Conservation (phyloP, 495 filamentous ascomycete genomes). For the Xylaria flabelliformis region DNA sequence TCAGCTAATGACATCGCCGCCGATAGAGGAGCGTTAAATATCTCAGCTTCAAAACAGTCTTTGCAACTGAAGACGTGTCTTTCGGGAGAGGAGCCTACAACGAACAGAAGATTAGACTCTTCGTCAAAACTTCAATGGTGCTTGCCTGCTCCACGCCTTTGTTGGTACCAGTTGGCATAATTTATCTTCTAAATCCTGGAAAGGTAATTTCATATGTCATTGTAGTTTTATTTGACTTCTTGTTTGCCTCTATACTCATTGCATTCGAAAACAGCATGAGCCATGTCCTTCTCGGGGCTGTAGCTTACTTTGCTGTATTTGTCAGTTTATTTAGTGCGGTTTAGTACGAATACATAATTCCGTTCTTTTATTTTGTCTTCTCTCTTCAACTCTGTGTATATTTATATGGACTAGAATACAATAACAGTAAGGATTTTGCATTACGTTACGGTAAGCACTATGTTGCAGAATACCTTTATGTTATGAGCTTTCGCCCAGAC, state of each 20-base stretch:
- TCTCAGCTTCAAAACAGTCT: background rate
- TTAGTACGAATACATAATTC: background rate
- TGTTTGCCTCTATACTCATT: background rate
- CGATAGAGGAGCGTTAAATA: background rate
- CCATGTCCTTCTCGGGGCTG: background rate
- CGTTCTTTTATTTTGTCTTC: background rate
- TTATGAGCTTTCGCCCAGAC: background rate
- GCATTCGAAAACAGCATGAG: background rate
- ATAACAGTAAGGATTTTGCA: background rate
- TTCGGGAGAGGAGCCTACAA: background rate
- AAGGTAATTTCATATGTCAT: background rate
- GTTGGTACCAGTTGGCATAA: background rate
- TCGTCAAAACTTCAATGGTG: background rate
- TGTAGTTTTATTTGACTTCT: background rate
- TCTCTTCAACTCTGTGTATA: background rate
- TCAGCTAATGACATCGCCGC: background rate
- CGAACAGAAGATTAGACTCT: background rate
- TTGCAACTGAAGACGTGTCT: background rate
- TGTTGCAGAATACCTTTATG: background rate
- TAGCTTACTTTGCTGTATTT: constrained; percentile 7
- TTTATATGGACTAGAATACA: background rate
- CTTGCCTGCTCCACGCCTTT: background rate
- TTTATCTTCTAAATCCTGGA: background rate
- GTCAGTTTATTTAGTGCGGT: background rate
- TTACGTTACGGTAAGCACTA: background rate